Percentiles rank a stretch among this genome's conserved stretches.
phyloP scores from a whole-genome alignment of 805 yeast genomes.

The Wickerhamiella azymoides region DNA sequence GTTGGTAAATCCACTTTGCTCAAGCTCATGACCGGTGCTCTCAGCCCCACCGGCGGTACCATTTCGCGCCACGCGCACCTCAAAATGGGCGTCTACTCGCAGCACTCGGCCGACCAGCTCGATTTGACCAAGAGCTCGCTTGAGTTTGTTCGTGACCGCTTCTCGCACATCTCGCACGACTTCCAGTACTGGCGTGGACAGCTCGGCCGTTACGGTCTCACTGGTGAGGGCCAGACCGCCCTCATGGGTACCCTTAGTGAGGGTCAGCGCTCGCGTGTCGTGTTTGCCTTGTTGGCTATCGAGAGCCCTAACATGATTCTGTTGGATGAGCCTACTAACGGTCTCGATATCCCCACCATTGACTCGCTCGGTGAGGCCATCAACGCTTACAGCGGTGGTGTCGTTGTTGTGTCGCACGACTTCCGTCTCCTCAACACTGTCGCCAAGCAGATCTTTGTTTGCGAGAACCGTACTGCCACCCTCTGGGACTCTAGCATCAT shows the following conservation, averaged over 20 bases:
- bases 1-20: slow-evolving; percentile 94
- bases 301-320: slow-evolving; percentile 89
- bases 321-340: slow-evolving; percentile 99
- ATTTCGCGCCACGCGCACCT: slow-evolving; percentile 95
- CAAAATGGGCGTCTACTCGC: slow-evolving; percentile 96
- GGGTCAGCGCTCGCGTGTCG: slow-evolving; percentile 99
- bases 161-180: slow-evolving; percentile 82
- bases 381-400: slow-evolving; percentile 92
- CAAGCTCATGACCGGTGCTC: slow-evolving; percentile 91
- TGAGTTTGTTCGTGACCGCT: slow-evolving; percentile 93
- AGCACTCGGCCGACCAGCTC: slow-evolving; percentile 96
- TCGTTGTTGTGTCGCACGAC: slow-evolving; percentile 96
- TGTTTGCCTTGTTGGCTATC: slow-evolving; percentile 87
- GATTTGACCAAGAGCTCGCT: slow-evolving; percentile 90
- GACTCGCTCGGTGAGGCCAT: slow-evolving; percentile 97
- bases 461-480: slow-evolving; percentile 89
- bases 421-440: slow-evolving; percentile 94
- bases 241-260: slow-evolving; percentile 97
- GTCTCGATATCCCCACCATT: slow-evolving; percentile 95
- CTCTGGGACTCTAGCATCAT: slow-evolving; percentile 90
- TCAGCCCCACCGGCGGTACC: slow-evolving; percentile 83
- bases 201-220: slow-evolving; percentile 93
- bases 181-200: slow-evolving; percentile 94
- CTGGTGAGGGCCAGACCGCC: slow-evolving; percentile 98
- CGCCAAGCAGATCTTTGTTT: slow-evolving; percentile 93